Percentiles rank a stretch among this genome's conserved stretches.
Evolutionary conservation across 768 basidiomycete genomes (phyloP).

Genomic region (Mycena galopus): DNA sequence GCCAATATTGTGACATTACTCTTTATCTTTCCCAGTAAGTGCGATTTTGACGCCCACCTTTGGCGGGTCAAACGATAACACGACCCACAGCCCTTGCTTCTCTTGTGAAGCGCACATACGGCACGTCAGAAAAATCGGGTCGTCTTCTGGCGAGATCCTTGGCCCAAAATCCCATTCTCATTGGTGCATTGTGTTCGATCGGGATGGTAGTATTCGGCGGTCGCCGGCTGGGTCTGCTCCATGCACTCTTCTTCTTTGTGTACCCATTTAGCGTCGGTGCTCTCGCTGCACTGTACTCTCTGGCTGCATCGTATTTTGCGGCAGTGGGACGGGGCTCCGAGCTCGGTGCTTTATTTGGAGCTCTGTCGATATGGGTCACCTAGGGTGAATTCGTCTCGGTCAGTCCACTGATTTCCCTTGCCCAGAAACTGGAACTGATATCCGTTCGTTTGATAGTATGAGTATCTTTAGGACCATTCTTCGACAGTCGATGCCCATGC

Average conservation of each 20-base stretch:
- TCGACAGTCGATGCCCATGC: neutral
- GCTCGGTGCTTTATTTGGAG: conserved; percentile 19
- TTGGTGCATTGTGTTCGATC: neutral
- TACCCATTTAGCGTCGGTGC: conserved; percentile 19
- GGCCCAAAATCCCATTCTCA: conserved; percentile 19
- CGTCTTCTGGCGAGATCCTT: neutral
- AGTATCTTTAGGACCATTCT: neutral
- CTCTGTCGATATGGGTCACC: conserved; percentile 15
- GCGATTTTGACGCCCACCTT: neutral
- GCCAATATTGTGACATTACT: neutral
- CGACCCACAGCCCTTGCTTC: conserved; percentile 3
- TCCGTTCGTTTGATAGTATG: neutral
- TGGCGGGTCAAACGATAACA: neutral
- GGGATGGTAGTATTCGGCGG: conserved; percentile 17
- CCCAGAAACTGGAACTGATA: neutral
- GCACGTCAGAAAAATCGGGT: conserved; percentile 1
- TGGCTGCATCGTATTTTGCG: conserved; percentile 15
- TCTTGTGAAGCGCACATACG: neutral
- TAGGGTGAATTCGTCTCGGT: conserved; percentile 18
- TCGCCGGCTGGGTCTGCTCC: neutral
- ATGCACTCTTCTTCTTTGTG: conserved; percentile 6
- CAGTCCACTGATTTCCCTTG: neutral
- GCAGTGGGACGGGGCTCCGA: conserved; percentile 4
- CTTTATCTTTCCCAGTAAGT: conserved; percentile 15
- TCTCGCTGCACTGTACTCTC: conserved; percentile 24